phyloP scores from a whole-genome alignment of 257 asterid species.

The Mentha longifolia region DNA sequence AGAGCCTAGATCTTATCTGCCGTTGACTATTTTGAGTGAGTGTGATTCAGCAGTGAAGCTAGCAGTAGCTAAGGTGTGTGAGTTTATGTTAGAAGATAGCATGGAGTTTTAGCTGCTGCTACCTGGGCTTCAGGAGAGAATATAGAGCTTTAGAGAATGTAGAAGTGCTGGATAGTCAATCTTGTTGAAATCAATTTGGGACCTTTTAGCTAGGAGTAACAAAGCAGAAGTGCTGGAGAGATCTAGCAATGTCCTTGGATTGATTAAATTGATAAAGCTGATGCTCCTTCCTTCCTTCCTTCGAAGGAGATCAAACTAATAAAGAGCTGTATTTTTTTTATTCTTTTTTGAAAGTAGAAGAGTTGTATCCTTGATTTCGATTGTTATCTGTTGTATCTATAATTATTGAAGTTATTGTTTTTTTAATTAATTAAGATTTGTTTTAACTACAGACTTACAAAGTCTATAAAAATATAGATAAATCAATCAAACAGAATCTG shows the following conservation, averaged over 20 bases:
- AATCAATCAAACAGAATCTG: no score
- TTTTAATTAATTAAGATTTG: no score
- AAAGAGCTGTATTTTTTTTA: no score
- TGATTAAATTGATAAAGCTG: conserved; percentile 62
- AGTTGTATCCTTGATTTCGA: no score
- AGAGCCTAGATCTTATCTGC: conserved; percentile 83
- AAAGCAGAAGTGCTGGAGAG: no score
- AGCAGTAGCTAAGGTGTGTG: no score
- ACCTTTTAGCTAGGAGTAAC: conserved; percentile 66
- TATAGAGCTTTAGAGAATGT: conserved; percentile 73
- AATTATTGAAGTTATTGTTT: no score
- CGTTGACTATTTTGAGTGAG: conserved; percentile 80
- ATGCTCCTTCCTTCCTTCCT: conserved; percentile 46
- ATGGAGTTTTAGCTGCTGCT: conserved; percentile 77
- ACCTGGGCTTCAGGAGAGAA: conserved; percentile 95
- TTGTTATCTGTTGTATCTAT: no score
- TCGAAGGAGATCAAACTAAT: conserved; percentile 42
- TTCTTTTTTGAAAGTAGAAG: no score
- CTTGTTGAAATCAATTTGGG: conserved; percentile 69
- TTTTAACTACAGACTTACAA: no score
- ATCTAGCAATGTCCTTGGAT: no score
- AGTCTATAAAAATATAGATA: no score
- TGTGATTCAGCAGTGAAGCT: conserved; percentile 73
- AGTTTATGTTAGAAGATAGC: conserved; percentile 81
- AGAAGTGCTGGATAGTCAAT: conserved; percentile 66